A percentile compares a stretch with the other conserved stretches of the same genome.
These are phyloP conservation scores for Voacanga thouarsii DNA, from an alignment of 257 asterid species.

Conservation along the genomic window DNA sequence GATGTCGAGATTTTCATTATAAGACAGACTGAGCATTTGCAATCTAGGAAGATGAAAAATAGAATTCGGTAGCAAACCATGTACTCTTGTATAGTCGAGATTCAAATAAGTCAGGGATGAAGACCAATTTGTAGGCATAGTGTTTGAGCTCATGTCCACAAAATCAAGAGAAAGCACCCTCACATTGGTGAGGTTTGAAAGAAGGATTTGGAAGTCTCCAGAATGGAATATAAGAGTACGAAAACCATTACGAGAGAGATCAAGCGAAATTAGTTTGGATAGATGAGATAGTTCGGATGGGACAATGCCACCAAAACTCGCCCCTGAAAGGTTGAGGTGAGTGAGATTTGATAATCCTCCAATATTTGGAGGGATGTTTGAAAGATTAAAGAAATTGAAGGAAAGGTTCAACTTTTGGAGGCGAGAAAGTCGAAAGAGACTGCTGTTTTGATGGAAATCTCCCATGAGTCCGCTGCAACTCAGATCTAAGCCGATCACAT, in stretches of 20 bases:
- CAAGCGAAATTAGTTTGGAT: conserved; percentile 1
- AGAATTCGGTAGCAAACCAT: background rate
- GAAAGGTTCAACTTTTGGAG: conserved; percentile 4
- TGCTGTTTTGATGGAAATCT: background rate
- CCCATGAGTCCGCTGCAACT: conserved; percentile 5
- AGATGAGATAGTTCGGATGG: background rate
- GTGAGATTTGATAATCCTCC: background rate
- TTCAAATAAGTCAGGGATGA: no score
- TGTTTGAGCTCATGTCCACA: no score
- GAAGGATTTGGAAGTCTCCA: no score
- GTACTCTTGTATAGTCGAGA: no score
- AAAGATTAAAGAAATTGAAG: background rate
- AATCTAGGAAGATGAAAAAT: background rate
- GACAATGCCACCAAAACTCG: background rate
- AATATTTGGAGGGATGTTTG: background rate
- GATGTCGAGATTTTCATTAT: background rate
- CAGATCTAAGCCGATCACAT: conserved; percentile 4
- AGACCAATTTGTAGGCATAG: no score
- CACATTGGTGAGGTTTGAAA: no score
- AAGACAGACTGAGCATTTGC: background rate
- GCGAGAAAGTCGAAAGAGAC: conserved; percentile 5
- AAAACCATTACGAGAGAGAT: background rate
- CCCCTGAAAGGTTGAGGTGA: background rate
- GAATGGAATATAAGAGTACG: no score
- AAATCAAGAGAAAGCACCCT: no score